Evolutionary conservation across 2,329 filamentous ascomycete genomes (phyloP).

Genomic region (Stagonosporopsis cucurbitacearum): DNA sequence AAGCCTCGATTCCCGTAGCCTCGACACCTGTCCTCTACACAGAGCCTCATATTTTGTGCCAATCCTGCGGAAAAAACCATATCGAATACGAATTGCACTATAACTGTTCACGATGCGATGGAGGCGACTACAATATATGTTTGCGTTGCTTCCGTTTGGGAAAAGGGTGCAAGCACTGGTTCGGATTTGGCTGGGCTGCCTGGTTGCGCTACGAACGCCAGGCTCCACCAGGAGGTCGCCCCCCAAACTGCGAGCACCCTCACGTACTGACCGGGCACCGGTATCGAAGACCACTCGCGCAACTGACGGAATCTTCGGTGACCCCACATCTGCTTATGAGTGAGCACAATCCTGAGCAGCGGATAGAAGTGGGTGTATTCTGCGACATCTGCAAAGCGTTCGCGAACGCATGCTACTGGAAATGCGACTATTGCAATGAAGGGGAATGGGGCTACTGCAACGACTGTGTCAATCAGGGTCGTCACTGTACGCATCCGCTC

Average conservation of each 20-base stretch:
- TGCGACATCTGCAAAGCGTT: conserved; percentile 77
- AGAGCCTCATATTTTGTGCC: conserved; percentile 78
- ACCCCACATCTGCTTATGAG: conserved; percentile 54
- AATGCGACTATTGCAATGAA: conserved; percentile 84
- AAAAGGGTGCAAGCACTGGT: conserved; percentile 84
- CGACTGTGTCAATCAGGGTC: conserved; percentile 80
- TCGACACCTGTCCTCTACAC: conserved; percentile 55
- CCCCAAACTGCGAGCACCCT: conserved; percentile 53
- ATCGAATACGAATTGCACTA: conserved; percentile 90
- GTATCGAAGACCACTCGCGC: conserved; percentile 46
- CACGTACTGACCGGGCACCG: conserved; percentile 60
- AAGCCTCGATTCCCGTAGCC: conserved; percentile 21
- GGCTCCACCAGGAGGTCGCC: conserved; percentile 51
- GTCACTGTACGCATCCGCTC: conserved; percentile 80
- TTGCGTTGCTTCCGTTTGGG: conserved; percentile 78
- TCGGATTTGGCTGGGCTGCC: conserved; percentile 80
- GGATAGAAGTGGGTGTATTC: conserved; percentile 81
- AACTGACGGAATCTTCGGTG: conserved; percentile 29
- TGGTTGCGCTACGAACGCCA: conserved; percentile 67
- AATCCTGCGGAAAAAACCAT: conserved; percentile 70
- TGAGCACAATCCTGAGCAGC: conserved; percentile 69
- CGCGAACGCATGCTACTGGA: conserved; percentile 88
- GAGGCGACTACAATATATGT: conserved; percentile 80
- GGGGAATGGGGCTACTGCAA: conserved; percentile 97
- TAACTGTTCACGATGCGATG: conserved; percentile 74